A percentile compares a stretch with the other conserved stretches of the same genome.
Conservation (phyloP, 1,284 basidiomycete species). For the Leccinum idahoense region DNA sequence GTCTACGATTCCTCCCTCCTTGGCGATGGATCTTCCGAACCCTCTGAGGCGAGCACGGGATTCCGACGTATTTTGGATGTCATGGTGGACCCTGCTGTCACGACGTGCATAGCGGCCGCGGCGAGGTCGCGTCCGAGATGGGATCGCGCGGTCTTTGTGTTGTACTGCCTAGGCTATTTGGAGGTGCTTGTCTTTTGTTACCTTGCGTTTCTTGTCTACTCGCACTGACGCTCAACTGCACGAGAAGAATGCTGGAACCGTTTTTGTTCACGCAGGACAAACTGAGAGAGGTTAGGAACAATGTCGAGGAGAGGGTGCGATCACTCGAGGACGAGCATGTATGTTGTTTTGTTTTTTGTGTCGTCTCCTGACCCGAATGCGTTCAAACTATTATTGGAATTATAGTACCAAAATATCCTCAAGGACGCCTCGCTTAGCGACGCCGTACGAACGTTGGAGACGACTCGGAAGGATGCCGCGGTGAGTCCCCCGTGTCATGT, state of each 20-base stretch:
- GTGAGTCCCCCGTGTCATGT: slow-evolving; percentile 37
- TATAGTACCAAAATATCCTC: slow-evolving; percentile 69
- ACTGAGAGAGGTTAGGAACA: slow-evolving; percentile 49
- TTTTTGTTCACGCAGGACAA: slow-evolving; percentile 71
- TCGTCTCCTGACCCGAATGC: background rate
- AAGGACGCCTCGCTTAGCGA: slow-evolving; percentile 53
- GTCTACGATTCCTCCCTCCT: slow-evolving; percentile 83
- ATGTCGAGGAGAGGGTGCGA: slow-evolving; percentile 63
- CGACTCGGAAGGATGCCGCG: slow-evolving; percentile 48
- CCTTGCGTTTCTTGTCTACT: background rate
- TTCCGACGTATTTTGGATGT: slow-evolving; percentile 70
- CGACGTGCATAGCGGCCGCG: slow-evolving; percentile 68
- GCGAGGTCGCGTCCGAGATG: slow-evolving; percentile 50
- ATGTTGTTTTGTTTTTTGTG: slow-evolving; percentile 24
- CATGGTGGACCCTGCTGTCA: slow-evolving; percentile 78
- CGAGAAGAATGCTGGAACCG: slow-evolving; percentile 60
- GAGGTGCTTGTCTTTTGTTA: slow-evolving; percentile 41
- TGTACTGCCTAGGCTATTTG: slow-evolving; percentile 82
- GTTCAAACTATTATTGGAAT: background rate
- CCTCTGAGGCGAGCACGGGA: slow-evolving; percentile 10
- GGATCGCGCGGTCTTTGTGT: slow-evolving; percentile 77
- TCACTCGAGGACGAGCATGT: slow-evolving; percentile 80
- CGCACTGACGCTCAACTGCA: background rate
- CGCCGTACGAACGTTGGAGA: slow-evolving; percentile 54
- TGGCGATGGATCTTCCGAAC: slow-evolving; percentile 39